Evolutionary conservation across 768 basidiomycete genomes (phyloP), one percentile per base, ranked within the genome.

Genomic region (Boletus edulis): DNA sequence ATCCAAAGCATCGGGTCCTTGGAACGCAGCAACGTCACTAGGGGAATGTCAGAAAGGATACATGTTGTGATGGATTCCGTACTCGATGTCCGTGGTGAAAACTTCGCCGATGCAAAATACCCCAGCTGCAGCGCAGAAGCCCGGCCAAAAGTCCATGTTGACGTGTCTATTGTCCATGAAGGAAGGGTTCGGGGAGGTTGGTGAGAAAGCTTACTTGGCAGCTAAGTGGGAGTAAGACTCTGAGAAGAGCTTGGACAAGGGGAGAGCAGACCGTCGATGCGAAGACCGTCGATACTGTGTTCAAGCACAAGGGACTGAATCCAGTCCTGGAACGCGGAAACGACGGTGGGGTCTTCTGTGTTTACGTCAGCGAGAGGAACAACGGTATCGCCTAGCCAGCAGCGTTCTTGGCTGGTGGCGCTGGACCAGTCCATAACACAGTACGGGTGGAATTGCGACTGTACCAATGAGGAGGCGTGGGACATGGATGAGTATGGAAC

Each of bases 91-190:
- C 49, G 74, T 66, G 43, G 78, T 79, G 55, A 82, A 78, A 45
- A 94, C 87, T 72, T 94, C 91, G 39, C 93, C 93, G 51, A 93
- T 86, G 63, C 89, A 93, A 73, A 88, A 93, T 11, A 93, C 87
- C 13, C 86, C 89, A 0, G 90, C 88, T n/a, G 81, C 82, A 43
- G 69, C 73, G 61, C 84, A 85, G 64, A 94, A 93, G 7, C 64
- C 64, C 2, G 87, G 84, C 91, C 90, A 94, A 68, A 94, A 95
- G 43, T 76, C 73, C 50, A 79, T 77, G 50, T 84, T 77, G 49
- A 93, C 84, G 65, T 94, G 91, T 68, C 78, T 76, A 56, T 65
- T 69, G 3, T 43, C 27, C 15, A 15, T 60, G 50, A 59, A 38
- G 27, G 24, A 48, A 9, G 6, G 5, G 38, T 34, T 34, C n/a